phyloP scores from a whole-genome alignment of 352 stramenopile species.

The Phytopythium helicoides region DNA sequence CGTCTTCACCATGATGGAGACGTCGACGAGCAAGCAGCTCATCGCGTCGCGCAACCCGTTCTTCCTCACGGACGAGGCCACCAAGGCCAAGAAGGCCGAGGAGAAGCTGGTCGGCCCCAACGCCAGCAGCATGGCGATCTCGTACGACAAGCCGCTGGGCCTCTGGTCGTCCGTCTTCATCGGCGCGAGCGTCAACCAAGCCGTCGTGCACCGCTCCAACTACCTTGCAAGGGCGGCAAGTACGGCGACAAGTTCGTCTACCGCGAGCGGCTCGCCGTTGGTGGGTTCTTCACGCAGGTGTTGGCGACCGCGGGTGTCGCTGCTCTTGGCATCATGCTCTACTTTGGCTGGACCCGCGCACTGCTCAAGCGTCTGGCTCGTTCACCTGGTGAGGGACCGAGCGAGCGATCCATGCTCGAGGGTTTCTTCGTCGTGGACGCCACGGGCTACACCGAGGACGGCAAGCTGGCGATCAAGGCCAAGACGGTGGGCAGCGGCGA shows the following conservation, averaged over 20 bases:
- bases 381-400: constrained; percentile 78
- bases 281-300: constrained; percentile 44
- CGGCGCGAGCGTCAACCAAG: constrained; percentile 77
- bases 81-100: constrained; percentile 28
- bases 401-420: constrained; percentile 77
- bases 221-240: constrained; percentile 39
- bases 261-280: constrained; percentile 52
- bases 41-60: constrained; percentile 45
- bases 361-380: constrained; percentile 70
- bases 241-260: constrained; percentile 73
- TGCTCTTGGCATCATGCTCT: constrained; percentile 42
- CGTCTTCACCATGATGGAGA: constrained; percentile 60
- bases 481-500: constrained; percentile 42
- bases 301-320: constrained; percentile 30
- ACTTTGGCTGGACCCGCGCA: constrained; percentile 56
- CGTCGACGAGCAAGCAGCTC: constrained; percentile 37
- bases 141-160: constrained; percentile 68
- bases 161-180: constrained; percentile 74
- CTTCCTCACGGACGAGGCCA: constrained; percentile 51
- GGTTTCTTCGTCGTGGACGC: constrained; percentile 66
- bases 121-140: constrained; percentile 27
- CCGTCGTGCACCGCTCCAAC: constrained; percentile 77
- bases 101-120: constrained; percentile 37
- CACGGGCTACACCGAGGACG: constrained; percentile 42
- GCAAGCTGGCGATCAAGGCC: constrained; percentile 38